Evolutionary conservation across 148 eudicot genomes (phyloP).

Genomic region (Chenopodium berlandieri): DNA sequence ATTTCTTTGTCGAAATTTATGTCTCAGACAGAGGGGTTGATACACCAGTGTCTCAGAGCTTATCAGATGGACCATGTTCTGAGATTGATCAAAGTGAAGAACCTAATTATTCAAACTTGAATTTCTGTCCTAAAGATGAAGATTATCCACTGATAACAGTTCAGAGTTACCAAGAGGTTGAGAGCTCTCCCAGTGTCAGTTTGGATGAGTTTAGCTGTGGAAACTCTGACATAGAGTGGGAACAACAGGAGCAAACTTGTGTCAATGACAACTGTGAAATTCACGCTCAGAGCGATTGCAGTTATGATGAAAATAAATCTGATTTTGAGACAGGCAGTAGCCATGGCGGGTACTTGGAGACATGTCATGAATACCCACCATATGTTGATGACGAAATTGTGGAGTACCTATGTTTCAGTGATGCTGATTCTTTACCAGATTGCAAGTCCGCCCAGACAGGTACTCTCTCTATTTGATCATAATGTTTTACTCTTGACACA

Average conservation of each 20-base stretch:
- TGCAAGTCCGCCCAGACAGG: slow-evolving; percentile 27
- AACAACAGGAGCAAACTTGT: slow-evolving; percentile 40
- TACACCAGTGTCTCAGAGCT: slow-evolving; percentile 21
- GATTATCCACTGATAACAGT: slow-evolving; percentile 7
- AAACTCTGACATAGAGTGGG: slow-evolving; percentile 66
- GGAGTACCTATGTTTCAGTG: slow-evolving; percentile 33
- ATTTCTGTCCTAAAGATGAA: slow-evolving; percentile 16
- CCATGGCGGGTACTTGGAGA: slow-evolving; percentile 27
- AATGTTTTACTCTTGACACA: too few relatives aligned
- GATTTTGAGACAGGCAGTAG: slow-evolving; percentile 24
- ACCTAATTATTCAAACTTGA: slow-evolving; percentile 17
- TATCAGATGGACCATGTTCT: slow-evolving; percentile 22
- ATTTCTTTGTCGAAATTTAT: slow-evolving; percentile 57
- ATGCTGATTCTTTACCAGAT: slow-evolving; percentile 33
- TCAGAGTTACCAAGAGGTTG: slow-evolving; percentile 30
- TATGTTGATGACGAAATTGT: slow-evolving; percentile 41
- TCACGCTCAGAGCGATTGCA: slow-evolving; percentile 19
- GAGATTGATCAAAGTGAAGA: slow-evolving; percentile 22
- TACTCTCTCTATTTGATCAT: not conserved
- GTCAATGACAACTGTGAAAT: slow-evolving; percentile 16
- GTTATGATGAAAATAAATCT: slow-evolving; percentile 23
- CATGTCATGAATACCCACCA: slow-evolving; percentile 34
- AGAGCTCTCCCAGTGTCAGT: slow-evolving; percentile 24
- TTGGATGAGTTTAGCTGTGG: slow-evolving; percentile 38
- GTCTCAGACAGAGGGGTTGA: slow-evolving; percentile 19